Conservation (phyloP, 495 filamentous ascomycete species). For the Staphylotrichum longicolle region DNA sequence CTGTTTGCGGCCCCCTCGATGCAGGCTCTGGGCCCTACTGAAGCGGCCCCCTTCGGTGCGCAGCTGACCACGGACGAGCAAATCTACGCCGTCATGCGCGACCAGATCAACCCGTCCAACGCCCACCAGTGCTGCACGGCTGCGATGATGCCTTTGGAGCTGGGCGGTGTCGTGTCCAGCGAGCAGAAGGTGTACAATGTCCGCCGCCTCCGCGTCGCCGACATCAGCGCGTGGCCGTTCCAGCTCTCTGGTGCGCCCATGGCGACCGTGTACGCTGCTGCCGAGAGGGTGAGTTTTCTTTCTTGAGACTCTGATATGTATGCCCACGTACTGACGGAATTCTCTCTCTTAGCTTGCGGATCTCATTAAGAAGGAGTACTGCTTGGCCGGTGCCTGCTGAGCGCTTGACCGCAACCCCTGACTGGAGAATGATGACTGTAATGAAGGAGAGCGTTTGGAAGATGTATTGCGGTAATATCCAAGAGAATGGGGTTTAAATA, state of each 20-base stretch:
- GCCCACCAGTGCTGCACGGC: constrained; percentile 44
- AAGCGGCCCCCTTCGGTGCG: constrained; percentile 33
- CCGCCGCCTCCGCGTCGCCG: constrained; percentile 41
- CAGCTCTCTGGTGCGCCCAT: constrained; percentile 44
- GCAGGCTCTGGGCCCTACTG: constrained; percentile 38
- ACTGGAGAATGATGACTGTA: neutral
- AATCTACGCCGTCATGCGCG: constrained; percentile 31
- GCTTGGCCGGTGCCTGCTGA: constrained; percentile 19
- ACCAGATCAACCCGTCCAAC: constrained; percentile 34
- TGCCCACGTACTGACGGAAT: constrained; percentile 6
- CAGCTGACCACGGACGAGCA: constrained; percentile 28
- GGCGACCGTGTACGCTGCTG: constrained; percentile 52
- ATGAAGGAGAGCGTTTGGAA: no score
- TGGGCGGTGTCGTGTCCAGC: constrained; percentile 48
- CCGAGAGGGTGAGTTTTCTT: constrained; percentile 42
- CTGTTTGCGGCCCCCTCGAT: constrained; percentile 42
- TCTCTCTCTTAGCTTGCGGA: constrained; percentile 23
- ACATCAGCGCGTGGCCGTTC: constrained; percentile 42
- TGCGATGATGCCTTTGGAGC: constrained; percentile 43
- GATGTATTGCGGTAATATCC: no score
- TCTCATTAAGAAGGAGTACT: constrained; percentile 32
- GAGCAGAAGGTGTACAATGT: constrained; percentile 51
- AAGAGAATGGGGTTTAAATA: no score
- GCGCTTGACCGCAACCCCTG: neutral
- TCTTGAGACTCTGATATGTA: neutral